phyloP scores from a whole-genome alignment of 2,329 filamentous ascomycete genomes.

The Botrytis pseudocinerea region DNA sequence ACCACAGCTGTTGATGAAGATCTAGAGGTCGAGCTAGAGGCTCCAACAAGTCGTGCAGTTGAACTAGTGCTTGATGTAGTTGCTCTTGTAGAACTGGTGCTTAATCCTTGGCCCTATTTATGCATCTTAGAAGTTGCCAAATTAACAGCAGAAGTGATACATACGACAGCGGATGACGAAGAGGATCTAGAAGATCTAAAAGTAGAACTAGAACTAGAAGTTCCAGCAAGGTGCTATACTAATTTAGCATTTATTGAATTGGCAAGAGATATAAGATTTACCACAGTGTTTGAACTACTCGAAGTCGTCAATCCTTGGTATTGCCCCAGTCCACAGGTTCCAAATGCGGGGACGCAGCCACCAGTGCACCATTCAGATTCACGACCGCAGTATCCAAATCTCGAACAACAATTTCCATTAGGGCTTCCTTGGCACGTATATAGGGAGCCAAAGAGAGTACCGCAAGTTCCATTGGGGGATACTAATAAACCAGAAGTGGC shows the following conservation, averaged over 20 bases:
- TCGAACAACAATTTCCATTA: slow-evolving; percentile 7
- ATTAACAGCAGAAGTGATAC: neutral
- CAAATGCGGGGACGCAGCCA: slow-evolving; percentile 2
- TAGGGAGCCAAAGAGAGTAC: neutral
- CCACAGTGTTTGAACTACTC: neutral
- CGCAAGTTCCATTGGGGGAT: neutral
- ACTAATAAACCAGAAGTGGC: neutral
- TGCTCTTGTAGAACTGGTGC: neutral
- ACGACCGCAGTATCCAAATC: neutral
- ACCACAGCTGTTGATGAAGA: neutral
- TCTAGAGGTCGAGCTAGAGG: neutral
- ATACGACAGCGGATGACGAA: neutral
- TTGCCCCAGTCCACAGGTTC: neutral
- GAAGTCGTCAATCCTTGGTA: neutral
- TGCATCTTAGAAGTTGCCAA: neutral
- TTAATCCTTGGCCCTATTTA: neutral
- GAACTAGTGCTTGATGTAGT: neutral
- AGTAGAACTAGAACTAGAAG: neutral
- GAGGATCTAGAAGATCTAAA: neutral
- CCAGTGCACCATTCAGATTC: neutral
- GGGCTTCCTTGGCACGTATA: slow-evolving; percentile 7
- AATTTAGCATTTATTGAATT: neutral
- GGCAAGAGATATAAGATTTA: neutral
- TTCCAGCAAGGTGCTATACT: neutral
- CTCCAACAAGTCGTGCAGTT: neutral